These are phyloP conservation scores for Auriscalpium vulgare DNA, from an alignment of 768 basidiomycete species.

Conservation along the genomic window DNA sequence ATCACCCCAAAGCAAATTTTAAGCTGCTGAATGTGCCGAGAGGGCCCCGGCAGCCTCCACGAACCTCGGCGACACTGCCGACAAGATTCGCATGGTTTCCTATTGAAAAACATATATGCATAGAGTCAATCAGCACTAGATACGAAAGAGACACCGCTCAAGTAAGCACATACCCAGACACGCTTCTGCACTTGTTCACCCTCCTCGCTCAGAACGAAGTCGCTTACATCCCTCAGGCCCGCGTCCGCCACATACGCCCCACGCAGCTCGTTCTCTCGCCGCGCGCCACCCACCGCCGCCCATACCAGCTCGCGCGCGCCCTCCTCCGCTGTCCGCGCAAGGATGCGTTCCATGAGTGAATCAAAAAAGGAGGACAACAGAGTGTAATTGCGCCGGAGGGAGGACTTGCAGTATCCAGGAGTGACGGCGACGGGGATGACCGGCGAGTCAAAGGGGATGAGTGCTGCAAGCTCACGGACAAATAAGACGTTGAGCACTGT, in stretches of 20 bases:
- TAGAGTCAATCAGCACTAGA: background rate
- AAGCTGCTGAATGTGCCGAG: too few species aligned
- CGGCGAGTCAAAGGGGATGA: background rate
- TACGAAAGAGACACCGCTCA: background rate
- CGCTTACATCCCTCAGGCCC: background rate
- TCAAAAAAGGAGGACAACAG: background rate
- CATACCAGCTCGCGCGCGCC: background rate
- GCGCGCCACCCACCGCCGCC: background rate
- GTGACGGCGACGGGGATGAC: background rate
- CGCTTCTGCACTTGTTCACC: background rate
- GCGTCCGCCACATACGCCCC: background rate
- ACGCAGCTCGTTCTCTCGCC: background rate
- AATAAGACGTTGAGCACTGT: conserved; percentile 2
- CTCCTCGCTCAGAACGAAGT: background rate
- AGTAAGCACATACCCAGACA: background rate
- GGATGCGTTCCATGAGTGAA: background rate
- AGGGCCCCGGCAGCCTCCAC: too few species aligned
- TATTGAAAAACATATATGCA: background rate
- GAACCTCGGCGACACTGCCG: background rate
- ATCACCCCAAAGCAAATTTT: too few species aligned
- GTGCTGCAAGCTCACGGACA: background rate
- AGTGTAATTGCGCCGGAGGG: background rate
- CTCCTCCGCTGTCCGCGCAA: background rate
- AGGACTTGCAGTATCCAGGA: background rate
- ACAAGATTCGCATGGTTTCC: background rate